Percentiles rank a stretch among this genome's conserved stretches.
Evolutionary conservation across 257 asterid genomes (phyloP).

Genomic region (Solanum etuberosum): DNA sequence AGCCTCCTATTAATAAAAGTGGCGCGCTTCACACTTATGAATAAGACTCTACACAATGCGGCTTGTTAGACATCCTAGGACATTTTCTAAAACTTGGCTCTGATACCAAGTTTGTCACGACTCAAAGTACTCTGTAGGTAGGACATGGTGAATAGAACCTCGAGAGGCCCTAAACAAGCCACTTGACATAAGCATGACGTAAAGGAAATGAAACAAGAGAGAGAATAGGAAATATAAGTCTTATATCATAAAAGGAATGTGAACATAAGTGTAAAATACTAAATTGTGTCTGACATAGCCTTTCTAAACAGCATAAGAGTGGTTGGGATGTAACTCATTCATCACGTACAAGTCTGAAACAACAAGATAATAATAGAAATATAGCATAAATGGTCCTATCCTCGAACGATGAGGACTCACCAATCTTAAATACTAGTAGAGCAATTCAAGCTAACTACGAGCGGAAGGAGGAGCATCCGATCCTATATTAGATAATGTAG

Average conservation of each 20-base stretch:
- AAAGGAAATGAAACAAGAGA: neutral
- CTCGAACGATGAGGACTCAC: neutral
- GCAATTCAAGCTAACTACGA: neutral
- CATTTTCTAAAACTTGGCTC: no score
- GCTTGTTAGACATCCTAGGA: neutral
- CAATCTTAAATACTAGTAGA: no score
- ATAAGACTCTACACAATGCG: neutral
- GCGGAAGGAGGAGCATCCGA: neutral
- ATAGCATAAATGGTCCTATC: neutral
- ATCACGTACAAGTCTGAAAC: neutral
- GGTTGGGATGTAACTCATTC: neutral
- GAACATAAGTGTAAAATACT: neutral
- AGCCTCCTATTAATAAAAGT: no score
- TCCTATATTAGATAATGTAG: neutral
- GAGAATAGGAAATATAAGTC: neutral
- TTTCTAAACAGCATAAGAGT: neutral
- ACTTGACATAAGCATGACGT: neutral
- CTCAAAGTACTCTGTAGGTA: neutral
- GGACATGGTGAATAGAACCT: neutral
- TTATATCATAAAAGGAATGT: neutral
- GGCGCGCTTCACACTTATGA: neutral
- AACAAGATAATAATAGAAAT: no score
- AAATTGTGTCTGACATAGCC: neutral
- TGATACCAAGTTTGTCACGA: neutral
- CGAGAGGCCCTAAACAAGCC: neutral